Evolutionary conservation across 2,329 filamentous ascomycete species (phyloP), one percentile per base, ranked within the genome.

Genomic region (Teratosphaeria gauchensis): DNA sequence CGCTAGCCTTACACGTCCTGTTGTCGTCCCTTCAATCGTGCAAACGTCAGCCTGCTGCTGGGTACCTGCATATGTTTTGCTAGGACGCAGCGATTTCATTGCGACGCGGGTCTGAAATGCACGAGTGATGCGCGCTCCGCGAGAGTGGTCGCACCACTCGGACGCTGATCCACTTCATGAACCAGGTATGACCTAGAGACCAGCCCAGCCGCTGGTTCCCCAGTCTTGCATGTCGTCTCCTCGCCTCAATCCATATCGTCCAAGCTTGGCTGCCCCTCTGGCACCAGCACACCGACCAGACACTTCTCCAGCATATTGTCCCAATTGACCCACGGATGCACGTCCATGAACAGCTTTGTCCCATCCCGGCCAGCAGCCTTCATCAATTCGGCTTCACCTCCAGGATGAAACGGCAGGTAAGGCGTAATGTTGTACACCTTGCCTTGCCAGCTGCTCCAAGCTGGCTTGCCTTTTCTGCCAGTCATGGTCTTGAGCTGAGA

Each of bases 361-460:
- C 81, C 83, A 66, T 96, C 86, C 71, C 89, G 91, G 64, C 85
- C 89, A 0, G 76, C 81, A 33, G 80, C 87, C 68, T 96, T 92
- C 76, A 86, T 92, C 66, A 94, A 73, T 75, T 95, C 89, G 4
- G 84, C 84, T 66, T 87, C 83, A 8, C 89, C 94, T 24, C 94
- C 94, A 0, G 94, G 94, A 72, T 99, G 94, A 71, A 91, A 99
- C 1, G 88, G 85, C 38, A 91, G 72, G 71, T 97, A 99, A 0
- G 92, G 90, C 0, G 87, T 87, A 59, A 99, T 86, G 69, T 97
- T 97, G 76, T 97, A 99, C 31, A 97, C 92, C 68, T 89, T 88
- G 1, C 92, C 92, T 61, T 90, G 87, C 61, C 95, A 86, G 1
- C 85, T 89, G 61, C 88, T 95, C 94, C 94, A 99, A 0, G 92